A percentile compares a stretch with the other conserved stretches of the same genome.
phyloP scores from a whole-genome alignment of 768 basidiomycete genomes.

The Polyporus arcularius region DNA sequence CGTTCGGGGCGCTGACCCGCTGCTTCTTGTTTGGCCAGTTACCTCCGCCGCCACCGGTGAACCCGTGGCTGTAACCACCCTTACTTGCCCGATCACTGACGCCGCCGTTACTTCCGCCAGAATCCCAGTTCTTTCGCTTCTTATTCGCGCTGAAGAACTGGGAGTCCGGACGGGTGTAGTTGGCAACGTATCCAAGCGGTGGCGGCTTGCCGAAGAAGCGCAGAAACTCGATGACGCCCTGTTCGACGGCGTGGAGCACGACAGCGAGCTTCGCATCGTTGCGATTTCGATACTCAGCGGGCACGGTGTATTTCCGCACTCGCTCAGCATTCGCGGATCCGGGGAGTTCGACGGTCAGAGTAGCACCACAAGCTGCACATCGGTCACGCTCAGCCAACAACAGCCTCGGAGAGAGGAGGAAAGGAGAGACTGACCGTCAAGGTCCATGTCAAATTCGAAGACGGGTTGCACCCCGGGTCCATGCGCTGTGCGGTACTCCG shows the following conservation, averaged over 20 bases:
- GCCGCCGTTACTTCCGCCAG: not conserved
- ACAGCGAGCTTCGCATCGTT: conserved; percentile 65
- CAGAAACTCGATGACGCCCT: conserved; percentile 60
- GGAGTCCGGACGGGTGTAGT: conserved; percentile 3
- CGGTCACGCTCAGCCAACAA: not conserved
- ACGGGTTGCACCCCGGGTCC: conserved; percentile 36
- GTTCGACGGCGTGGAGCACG: conserved; percentile 49
- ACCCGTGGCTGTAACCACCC: not conserved
- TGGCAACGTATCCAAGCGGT: conserved; percentile 40
- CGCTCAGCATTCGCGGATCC: conserved; percentile 33
- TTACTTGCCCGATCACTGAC: not conserved
- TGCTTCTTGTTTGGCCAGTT: conserved; percentile 12
- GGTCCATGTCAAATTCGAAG: conserved; percentile 45
- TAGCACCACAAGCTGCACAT: conserved; percentile 55
- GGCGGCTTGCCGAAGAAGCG: conserved; percentile 49
- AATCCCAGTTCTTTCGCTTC: conserved; percentile 17
- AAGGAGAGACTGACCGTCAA: conserved; percentile 47
- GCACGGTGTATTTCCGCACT: conserved; percentile 45
- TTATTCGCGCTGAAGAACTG: conserved; percentile 1
- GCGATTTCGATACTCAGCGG: conserved; percentile 54
- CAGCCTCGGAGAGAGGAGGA: not conserved
- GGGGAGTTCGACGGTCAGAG: conserved; percentile 43
- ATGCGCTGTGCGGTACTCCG: conserved; percentile 48
- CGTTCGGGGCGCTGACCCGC: not conserved
- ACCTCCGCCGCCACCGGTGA: not conserved